These are phyloP conservation scores for Penicillium parvum DNA, from an alignment of 495 filamentous ascomycete species.

Conservation along the genomic window DNA sequence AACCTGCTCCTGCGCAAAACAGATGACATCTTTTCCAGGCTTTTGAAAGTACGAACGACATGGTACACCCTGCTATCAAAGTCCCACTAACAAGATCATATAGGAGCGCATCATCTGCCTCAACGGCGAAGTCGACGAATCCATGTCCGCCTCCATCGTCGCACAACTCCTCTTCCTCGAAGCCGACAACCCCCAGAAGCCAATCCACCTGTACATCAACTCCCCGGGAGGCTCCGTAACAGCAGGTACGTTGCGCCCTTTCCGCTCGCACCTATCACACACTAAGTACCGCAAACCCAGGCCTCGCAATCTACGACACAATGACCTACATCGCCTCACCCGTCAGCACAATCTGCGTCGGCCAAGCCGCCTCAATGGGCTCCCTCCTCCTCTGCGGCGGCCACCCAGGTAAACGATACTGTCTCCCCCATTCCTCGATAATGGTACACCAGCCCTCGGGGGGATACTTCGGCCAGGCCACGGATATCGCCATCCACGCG, in stretches of 20 bases:
- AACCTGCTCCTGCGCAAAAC: constrained; percentile 21
- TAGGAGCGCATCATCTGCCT: constrained; percentile 94
- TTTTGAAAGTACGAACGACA: constrained; percentile 56
- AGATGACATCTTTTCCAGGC: constrained; percentile 83
- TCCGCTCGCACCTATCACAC: background rate
- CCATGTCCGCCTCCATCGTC: constrained; percentile 82
- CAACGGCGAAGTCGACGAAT: constrained; percentile 87
- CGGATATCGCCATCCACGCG: constrained; percentile 92
- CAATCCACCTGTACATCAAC: constrained; percentile 97
- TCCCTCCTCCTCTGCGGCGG: constrained; percentile 84
- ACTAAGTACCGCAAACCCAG: constrained; percentile 27
- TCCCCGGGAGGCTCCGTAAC: constrained; percentile 95
- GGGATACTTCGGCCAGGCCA: constrained; percentile 85
- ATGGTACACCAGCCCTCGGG: constrained; percentile 97
- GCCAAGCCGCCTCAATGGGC: constrained; percentile 94
- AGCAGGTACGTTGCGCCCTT: constrained; percentile 44
- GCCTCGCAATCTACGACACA: constrained; percentile 96
- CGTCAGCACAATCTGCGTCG: constrained; percentile 90
- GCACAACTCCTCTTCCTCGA: constrained; percentile 97
- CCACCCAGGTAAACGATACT: constrained; percentile 77
- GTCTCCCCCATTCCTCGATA: constrained; percentile 83
- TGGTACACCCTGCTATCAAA: background rate
- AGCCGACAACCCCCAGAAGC: constrained; percentile 89
- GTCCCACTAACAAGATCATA: background rate
- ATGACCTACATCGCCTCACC: constrained; percentile 95